A percentile compares a stretch with the other conserved stretches of the same genome.
phyloP scores from a whole-genome alignment of 768 basidiomycete genomes.

The Xerocomus spinulosus region DNA sequence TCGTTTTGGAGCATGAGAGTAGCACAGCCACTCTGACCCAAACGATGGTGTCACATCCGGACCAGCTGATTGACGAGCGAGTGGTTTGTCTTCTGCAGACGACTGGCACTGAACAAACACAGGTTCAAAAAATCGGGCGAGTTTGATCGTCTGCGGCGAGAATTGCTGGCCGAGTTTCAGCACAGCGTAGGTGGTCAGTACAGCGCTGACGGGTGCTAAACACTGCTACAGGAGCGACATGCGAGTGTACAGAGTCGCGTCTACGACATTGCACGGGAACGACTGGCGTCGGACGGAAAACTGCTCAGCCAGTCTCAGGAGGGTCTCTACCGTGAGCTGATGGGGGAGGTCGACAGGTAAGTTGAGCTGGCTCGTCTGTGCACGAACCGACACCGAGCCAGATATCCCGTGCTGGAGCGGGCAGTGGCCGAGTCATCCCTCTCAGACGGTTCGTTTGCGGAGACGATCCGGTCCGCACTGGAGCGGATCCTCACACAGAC shows the following conservation, averaged over 20 bases:
- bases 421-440: conserved; percentile 50
- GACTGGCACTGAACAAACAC: conserved; percentile 1
- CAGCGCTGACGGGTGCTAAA: not conserved
- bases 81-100: conserved; percentile 8
- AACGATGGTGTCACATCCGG: conserved; percentile 40
- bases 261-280: conserved; percentile 56
- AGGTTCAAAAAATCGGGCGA: conserved; percentile 81
- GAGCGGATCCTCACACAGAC: conserved; percentile 43
- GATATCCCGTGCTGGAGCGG: conserved; percentile 64
- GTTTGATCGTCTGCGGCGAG: conserved; percentile 66
- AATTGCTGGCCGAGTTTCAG: conserved; percentile 59
- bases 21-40: conserved; percentile 12
- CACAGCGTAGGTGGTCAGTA: conserved; percentile 40
- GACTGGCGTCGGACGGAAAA: conserved; percentile 50
- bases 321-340: conserved; percentile 52
- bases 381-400: not conserved
- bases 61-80: conserved; percentile 63
- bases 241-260: conserved; percentile 53
- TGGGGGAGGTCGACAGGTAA: conserved; percentile 72
- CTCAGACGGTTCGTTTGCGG: conserved; percentile 44
- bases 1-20: conserved; percentile 66
- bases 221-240: conserved; percentile 27
- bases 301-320: conserved; percentile 51
- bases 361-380: not conserved
- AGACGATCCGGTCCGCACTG: conserved; percentile 39